These are phyloP conservation scores for Yamadazyma blattariae DNA, from an alignment of 1,139 yeast genomes.

Conservation along the genomic window DNA sequence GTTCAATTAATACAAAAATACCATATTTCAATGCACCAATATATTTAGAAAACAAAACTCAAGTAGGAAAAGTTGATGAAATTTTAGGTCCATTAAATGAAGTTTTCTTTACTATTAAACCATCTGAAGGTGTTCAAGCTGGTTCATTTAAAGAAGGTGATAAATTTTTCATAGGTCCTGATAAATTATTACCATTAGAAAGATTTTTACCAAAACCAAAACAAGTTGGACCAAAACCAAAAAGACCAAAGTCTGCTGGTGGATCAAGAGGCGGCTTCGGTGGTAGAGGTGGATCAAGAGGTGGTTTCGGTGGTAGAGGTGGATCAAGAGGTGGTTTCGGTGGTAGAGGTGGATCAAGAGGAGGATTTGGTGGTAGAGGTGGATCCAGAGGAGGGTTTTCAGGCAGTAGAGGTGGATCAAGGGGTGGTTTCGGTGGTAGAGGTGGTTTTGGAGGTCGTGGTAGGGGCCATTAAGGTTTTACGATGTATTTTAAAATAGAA, in stretches of 20 bases:
- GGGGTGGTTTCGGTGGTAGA: conserved; percentile 44
- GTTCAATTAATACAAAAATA: conserved; percentile 87
- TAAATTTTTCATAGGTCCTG: conserved; percentile 92
- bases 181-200: conserved; percentile 91
- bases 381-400: conserved; percentile 29
- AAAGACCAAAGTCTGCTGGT: conserved; percentile 60
- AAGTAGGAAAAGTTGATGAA: conserved; percentile 97
- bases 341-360: conserved; percentile 43
- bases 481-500: not conserved
- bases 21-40: conserved; percentile 99
- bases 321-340: conserved; percentile 48
- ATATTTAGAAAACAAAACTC: conserved; percentile 90
- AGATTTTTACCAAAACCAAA: conserved; percentile 94
- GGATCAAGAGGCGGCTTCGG: conserved; percentile 38
- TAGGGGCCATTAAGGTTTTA: conserved; percentile 27
- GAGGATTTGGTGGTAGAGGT: conserved; percentile 22
- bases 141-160: conserved; percentile 92
- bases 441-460: conserved; percentile 38
- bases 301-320: conserved; percentile 39
- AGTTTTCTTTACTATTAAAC: conserved; percentile 93
- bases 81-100: conserved; percentile 96
- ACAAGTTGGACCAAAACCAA: conserved; percentile 71
- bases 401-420: conserved; percentile 34
- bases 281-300: conserved; percentile 46
- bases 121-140: conserved; percentile 95